Base-by-base conservation (phyloP, 306 rosid genomes). In the Corylus heterophylla region DNA sequence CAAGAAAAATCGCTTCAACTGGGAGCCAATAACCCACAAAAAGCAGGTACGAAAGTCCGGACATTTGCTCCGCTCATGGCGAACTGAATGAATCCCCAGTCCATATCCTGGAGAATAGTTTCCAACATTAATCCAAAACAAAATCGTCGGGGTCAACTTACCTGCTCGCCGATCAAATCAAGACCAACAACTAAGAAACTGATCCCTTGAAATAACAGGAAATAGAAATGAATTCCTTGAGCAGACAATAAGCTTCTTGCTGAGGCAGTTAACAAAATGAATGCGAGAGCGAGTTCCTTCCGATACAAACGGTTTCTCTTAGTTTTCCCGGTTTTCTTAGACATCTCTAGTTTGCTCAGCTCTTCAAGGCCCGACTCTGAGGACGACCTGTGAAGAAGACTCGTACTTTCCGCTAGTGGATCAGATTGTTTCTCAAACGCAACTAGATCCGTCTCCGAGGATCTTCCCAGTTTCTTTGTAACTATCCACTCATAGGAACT, bases 401-500 rank as follows among this genome's bases (percentile, higher is more conserved):
- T 31, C 2, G 77, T 64, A 54, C 89, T 79, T 79, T 72, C 85
- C 76, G 87, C 69, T 55, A 95, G 88, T 71, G 96, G 93, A 35
- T 80, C 88, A 4, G 93, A 84, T 78, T 91, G 94, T 85, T 83
- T 93, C 86, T 89, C 98, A 0, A 78, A 88, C 61, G 97, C 77
- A 73, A 95, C 88, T 85, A 95, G 83, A 82, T 95, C 98, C 2
- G 91, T 84, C 85, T 93, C 99, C 2, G 99, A 95, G 29, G 99
- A 95, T 87, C 99, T 89, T 84, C 99, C 99, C 80, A 91, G 74
- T 70, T 95, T 95, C 78, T 95, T 95, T 1, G 99, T 95, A 47
- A 95, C 99, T 78, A 95, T 87, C 99, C 99, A 95, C 84, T 95
- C 98, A 2, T 95, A 95, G 42, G 98, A 95, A 83, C 96, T 93